A percentile compares a stretch with the other conserved stretches of the same genome.
phyloP scores from a whole-genome alignment of 345 rosid genomes.

The Odontarrhena argentea region DNA sequence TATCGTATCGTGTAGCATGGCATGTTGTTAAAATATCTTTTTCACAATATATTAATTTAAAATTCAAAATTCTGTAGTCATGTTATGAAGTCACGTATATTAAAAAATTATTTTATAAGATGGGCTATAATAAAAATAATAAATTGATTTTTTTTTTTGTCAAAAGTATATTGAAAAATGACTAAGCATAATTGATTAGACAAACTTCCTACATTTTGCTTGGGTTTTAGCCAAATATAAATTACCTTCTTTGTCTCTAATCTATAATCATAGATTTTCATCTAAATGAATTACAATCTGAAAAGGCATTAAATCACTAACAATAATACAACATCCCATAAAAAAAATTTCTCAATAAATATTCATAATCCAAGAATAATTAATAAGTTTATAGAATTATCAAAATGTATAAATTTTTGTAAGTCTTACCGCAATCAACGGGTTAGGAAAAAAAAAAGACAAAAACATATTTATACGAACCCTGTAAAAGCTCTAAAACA shows the following conservation, averaged over 20 bases:
- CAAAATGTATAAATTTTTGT: too few species aligned
- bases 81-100: too few species aligned
- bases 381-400: too few species aligned
- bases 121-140: too few species aligned
- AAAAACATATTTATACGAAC: not conserved
- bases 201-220: not conserved
- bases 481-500: not conserved
- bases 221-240: too few species aligned
- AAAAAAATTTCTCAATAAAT: too few species aligned
- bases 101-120: too few species aligned
- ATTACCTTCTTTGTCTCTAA: not conserved
- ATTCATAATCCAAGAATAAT: too few species aligned
- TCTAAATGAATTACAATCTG: not conserved
- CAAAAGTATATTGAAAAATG: too few species aligned
- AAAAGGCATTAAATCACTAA: not conserved
- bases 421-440: slow-evolving; percentile 3
- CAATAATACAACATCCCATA: too few species aligned
- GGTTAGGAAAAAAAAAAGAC: not conserved
- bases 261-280: not conserved
- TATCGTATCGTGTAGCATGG: not conserved
- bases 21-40: not conserved
- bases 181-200: too few species aligned
- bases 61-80: not conserved
- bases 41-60: not conserved
- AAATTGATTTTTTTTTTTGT: too few species aligned